phyloP scores from a whole-genome alignment of 2,329 filamentous ascomycete genomes.

The Sphaerulina vaccinii region DNA sequence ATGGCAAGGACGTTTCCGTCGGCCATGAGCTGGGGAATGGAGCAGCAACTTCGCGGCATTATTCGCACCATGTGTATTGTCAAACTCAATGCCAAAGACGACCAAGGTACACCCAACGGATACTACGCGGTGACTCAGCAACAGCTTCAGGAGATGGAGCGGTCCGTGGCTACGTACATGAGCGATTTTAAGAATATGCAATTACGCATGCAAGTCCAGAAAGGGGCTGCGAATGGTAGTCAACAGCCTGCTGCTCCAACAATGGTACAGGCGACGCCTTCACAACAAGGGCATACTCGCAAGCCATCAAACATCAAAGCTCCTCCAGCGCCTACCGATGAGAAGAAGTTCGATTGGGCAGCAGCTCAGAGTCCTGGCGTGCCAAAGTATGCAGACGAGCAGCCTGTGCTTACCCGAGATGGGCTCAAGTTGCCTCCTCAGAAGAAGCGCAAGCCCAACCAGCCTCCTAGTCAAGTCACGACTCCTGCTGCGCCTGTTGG shows the following conservation, averaged over 20 bases:
- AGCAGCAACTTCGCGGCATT: slow-evolving; percentile 26
- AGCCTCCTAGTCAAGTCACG: slow-evolving; percentile 40
- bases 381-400: slow-evolving; percentile 53
- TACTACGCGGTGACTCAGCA: slow-evolving; percentile 31
- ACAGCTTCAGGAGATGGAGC: slow-evolving; percentile 30
- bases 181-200: slow-evolving; percentile 31
- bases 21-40: slow-evolving; percentile 24
- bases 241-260: slow-evolving; percentile 16
- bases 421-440: slow-evolving; percentile 58
- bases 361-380: slow-evolving; percentile 49
- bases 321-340: slow-evolving; percentile 37
- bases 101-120: slow-evolving; percentile 30
- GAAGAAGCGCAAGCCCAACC: slow-evolving; percentile 55
- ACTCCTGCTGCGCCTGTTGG: slow-evolving; percentile 39
- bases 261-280: slow-evolving; percentile 24
- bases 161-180: slow-evolving; percentile 28
- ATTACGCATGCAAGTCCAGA: slow-evolving; percentile 9
- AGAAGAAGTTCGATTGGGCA: slow-evolving; percentile 37
- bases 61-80: slow-evolving; percentile 32
- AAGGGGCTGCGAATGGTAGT: slow-evolving; percentile 22
- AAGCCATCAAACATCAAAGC: slow-evolving; percentile 32
- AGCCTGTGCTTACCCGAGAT: slow-evolving; percentile 53
- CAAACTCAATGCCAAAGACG: slow-evolving; percentile 30
- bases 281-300: slow-evolving; percentile 27
- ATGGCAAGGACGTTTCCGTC: slow-evolving; percentile 27